phyloP scores from a whole-genome alignment of 2,329 filamentous ascomycete genomes.

The Fusarium ramigenum region DNA sequence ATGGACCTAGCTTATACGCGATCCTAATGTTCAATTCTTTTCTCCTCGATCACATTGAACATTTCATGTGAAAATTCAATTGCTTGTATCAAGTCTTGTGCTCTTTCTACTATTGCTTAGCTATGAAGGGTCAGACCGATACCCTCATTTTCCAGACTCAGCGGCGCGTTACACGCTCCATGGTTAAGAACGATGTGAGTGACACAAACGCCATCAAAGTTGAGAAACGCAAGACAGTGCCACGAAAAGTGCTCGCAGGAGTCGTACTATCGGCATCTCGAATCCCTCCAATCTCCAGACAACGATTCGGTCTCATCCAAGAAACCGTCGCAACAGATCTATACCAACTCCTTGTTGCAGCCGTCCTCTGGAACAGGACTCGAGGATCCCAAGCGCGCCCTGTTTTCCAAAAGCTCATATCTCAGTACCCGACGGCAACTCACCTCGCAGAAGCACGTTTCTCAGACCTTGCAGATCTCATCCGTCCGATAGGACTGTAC shows the following conservation, averaged over 20 bases:
- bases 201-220: not conserved
- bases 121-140: rapidly evolving
- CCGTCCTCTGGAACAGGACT: conserved; percentile 27
- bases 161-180: conserved; percentile 12
- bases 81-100: too few species aligned
- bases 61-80: too few species aligned
- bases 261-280: not conserved
- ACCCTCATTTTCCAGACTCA: rapidly evolving
- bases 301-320: conserved; percentile 21
- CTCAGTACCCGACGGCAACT: not conserved
- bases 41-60: too few species aligned
- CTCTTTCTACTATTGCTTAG: too few species aligned
- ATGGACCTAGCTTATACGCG: not conserved
- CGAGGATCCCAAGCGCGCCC: conserved; percentile 23
- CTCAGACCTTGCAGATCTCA: conserved; percentile 7
- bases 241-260: not conserved
- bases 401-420: not conserved
- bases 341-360: conserved; percentile 19
- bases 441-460: not conserved
- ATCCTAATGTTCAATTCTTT: too few species aligned
- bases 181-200: not conserved
- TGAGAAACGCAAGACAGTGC: not conserved
- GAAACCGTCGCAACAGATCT: conserved; percentile 18
- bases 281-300: not conserved
- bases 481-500: conserved; percentile 22